Conservation (phyloP, 108 stramenopile species). For the Stephanodiscus minutulus region DNA sequence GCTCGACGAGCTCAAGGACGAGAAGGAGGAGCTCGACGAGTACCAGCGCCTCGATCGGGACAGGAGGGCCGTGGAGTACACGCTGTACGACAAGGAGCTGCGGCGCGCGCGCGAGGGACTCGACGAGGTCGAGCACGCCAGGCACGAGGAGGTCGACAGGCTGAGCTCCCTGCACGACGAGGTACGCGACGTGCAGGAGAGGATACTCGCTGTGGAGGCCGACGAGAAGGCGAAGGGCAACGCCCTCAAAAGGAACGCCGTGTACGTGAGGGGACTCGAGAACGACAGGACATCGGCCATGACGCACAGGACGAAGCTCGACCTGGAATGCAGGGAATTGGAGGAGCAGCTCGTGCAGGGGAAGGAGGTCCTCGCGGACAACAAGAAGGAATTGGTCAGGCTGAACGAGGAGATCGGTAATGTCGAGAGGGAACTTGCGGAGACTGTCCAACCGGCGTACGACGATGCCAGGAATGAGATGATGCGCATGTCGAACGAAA, state of each 20-base stretch:
- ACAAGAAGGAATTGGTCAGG: constrained; percentile 59
- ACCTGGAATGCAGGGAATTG: constrained; percentile 71
- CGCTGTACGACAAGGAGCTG: constrained; percentile 95
- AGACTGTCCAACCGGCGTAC: constrained; percentile 63
- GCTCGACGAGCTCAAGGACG: constrained; percentile 90
- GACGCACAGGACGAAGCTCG: constrained; percentile 64
- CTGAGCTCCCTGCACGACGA: constrained; percentile 64
- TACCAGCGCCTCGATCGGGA: constrained; percentile 93
- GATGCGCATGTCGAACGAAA: constrained; percentile 57
- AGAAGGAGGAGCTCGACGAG: constrained; percentile 94
- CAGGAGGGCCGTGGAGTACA: constrained; percentile 94
- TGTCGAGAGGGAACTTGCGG: constrained; percentile 53
- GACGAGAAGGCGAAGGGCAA: constrained; percentile 59
- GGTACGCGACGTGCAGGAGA: constrained; percentile 63
- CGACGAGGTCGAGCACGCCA: constrained; percentile 80
- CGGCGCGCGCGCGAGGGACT: constrained; percentile 71
- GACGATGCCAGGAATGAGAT: constrained; percentile 60
- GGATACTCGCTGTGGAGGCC: constrained; percentile 65
- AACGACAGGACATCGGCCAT: constrained; percentile 64
- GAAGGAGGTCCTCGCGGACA: constrained; percentile 54
- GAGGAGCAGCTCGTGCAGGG: constrained; percentile 59
- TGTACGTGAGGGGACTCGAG: constrained; percentile 59
- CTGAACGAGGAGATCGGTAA: constrained; percentile 60
- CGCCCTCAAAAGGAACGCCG: constrained; percentile 57
- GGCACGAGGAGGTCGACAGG: constrained; percentile 61